Conservation (phyloP, 208 protist genomes). For the Novymonas esmeraldas region DNA sequence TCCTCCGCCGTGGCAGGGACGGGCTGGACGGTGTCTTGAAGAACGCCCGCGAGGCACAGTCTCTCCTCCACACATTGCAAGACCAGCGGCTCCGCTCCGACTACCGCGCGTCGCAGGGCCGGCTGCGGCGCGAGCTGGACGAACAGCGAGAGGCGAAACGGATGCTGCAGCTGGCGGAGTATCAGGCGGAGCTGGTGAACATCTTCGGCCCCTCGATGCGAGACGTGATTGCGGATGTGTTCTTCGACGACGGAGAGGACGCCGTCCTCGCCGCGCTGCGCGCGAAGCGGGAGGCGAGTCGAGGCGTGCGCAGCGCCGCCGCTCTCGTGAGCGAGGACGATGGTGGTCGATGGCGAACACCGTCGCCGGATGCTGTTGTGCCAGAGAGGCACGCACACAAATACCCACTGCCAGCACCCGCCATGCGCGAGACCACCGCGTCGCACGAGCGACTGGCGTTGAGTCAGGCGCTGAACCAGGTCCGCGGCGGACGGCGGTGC, state of each 20-base stretch:
- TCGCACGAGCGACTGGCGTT: conserved; percentile 23
- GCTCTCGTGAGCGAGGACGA: neutral
- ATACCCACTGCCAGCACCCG: neutral
- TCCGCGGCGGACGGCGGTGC: conserved; percentile 13
- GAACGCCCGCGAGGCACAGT: conserved; percentile 39
- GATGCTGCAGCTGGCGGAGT: conserved; percentile 35
- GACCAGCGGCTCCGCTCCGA: conserved; percentile 36
- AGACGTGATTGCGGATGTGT: conserved; percentile 45
- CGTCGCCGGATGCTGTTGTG: neutral
- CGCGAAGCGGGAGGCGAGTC: conserved; percentile 8
- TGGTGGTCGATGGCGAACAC: neutral
- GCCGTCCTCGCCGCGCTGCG: conserved; percentile 19
- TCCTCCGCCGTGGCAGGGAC: conserved; percentile 45
- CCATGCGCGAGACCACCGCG: neutral
- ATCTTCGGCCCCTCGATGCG: conserved; percentile 53
- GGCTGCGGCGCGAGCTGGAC: conserved; percentile 44
- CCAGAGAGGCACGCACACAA: neutral
- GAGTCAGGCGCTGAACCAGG: conserved; percentile 27
- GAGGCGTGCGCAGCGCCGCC: neutral
- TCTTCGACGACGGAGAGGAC: conserved; percentile 45
- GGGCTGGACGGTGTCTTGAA: conserved; percentile 59
- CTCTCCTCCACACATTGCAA: conserved; percentile 38
- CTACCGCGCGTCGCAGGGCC: conserved; percentile 24
- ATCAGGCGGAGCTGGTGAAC: conserved; percentile 66
- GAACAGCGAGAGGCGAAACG: conserved; percentile 46